Base-by-base conservation (phyloP, 176 grass and related monocot species). In the Bonia amplexicaulis region DNA sequence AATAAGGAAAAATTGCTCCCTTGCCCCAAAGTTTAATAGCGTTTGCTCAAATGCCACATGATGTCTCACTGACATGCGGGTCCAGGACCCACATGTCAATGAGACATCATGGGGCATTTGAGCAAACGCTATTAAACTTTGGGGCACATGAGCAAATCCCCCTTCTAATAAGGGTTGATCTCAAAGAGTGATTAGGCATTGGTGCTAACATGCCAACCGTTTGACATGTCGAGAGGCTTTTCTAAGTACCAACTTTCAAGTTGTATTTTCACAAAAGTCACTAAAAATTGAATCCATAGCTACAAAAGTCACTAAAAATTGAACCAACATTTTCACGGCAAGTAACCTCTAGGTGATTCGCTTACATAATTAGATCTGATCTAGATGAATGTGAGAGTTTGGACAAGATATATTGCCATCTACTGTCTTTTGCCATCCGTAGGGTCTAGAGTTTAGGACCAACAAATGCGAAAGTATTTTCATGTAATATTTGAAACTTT, bases 171-270 rank as follows among this genome's bases (percentile, higher is more conserved):
- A 13, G 9, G 11, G n/a, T 69, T 69, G 66, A n/a, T 37, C 37
- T n/a, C 66, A n/a, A 9, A 9, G 20, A 9, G 55, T 9, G 17
- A 8, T n/a, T 58, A 58, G 54, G 54, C 54, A 20, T 58, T n/a
- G 66, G 67, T 46, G 20, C 68, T 85, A 59, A 60, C 46, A 61
- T 84, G 81, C 70, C 69, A 22, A 33, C n/a, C n/a, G 40, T 55
- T 76, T 76, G 73, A 85, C 60, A 16, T 12, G 4, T 51, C 9
- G 16, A 20, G 41, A 79, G 47, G 37, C 5, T 29, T 51, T 23
- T 12, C 1, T 27, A 8, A 40, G 27, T 5, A 9, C 59, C 31
- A 40, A 52, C 48, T 66, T 59, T n/a, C 46, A 23, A 14, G 27
- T 35, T 5, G 3, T 29, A 23, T 7, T 6, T n/a, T n/a, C n/a